Conservation (phyloP, 2,329 filamentous ascomycete genomes). For the Stagonosporopsis tanaceti region DNA sequence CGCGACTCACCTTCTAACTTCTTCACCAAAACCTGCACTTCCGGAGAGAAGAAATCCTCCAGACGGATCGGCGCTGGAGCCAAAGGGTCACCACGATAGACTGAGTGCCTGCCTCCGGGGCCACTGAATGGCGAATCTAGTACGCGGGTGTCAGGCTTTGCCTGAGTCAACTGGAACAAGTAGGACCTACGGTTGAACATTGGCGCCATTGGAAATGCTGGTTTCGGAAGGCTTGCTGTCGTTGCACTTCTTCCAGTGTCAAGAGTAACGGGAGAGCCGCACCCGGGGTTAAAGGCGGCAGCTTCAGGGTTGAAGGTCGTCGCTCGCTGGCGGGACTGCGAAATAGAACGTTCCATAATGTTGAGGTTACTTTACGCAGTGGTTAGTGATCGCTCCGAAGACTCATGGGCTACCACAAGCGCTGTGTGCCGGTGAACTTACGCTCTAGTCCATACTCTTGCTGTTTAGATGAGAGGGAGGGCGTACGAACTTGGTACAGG, state of each 20-base stretch:
- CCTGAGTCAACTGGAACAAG: too few relatives aligned
- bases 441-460: not conserved
- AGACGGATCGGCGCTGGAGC: conserved; percentile 1
- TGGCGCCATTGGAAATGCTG: conserved; percentile 2
- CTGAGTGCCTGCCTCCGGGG: not conserved
- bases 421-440: not conserved
- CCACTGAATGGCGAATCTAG: conserved; percentile 9
- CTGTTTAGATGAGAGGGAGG: not conserved
- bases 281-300: conserved; percentile 14
- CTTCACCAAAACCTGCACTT: not conserved
- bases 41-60: conserved; percentile 1
- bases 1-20: conserved; percentile 2
- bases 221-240: not conserved
- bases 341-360: conserved; percentile 7
- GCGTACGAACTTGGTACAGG: not conserved
- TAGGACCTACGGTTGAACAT: conserved; percentile 7
- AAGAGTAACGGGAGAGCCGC: not conserved
- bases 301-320: conserved; percentile 22
- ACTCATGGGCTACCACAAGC: not conserved
- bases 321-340: not conserved
- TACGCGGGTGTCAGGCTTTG: not conserved
- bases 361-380: not conserved
- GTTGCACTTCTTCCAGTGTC: not conserved
- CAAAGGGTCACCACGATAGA: not conserved
- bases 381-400: not conserved